Base-by-base conservation (phyloP, 1,284 basidiomycete genomes). In the Ustilago tritici region DNA sequence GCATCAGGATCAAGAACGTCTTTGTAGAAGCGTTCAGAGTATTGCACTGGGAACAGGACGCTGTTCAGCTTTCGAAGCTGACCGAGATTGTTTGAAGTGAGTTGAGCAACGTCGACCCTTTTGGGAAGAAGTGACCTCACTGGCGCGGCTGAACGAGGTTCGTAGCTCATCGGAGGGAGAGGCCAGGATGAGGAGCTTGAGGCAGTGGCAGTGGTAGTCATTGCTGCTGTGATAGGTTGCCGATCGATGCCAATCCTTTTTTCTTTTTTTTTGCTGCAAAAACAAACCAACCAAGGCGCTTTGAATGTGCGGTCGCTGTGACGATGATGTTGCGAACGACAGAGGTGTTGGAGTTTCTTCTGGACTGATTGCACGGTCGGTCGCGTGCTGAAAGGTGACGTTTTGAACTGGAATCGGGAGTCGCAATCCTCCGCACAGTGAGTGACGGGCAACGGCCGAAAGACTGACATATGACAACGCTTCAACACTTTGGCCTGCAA, bases 21-120 rank as follows among this genome's bases (percentile, higher is more conserved):
- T 58, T 82, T 80, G 74, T 86, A 86, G 59, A 83, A 83, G 49
- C 76, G 56, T 43, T 83, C 81, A 7, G 76, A 78, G 76, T 83
- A 85, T n/a, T 77, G 61, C 2, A 84, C 80, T 10, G 84, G 84
- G 50, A 86, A 82, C 53, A 86, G 77, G 41, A 82, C 79, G 53
- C 71, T 74, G 68, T 86, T 86, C 57, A 86, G 76, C 62, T 76
- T 83, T 56, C 83, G 77, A 12, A 86, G 70, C 70, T 85, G 84
- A 12, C 84, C 83, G 40, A 86, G 67, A 54, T 86, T 86, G 76
- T 86, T 86, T 17, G 73, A 79, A 38, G 84, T 86, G 17, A 84
- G 63, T 38, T 80, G 77, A 6, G 83, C 74, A 11, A 84, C 56
- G 35, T 69, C 79, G 53, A 83, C 60, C 32, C 65, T 49, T 54